Percentiles rank a stretch among this genome's conserved stretches.
Conservation (phyloP, 108 stramenopile genomes). For the Skeletonema tropicum region DNA sequence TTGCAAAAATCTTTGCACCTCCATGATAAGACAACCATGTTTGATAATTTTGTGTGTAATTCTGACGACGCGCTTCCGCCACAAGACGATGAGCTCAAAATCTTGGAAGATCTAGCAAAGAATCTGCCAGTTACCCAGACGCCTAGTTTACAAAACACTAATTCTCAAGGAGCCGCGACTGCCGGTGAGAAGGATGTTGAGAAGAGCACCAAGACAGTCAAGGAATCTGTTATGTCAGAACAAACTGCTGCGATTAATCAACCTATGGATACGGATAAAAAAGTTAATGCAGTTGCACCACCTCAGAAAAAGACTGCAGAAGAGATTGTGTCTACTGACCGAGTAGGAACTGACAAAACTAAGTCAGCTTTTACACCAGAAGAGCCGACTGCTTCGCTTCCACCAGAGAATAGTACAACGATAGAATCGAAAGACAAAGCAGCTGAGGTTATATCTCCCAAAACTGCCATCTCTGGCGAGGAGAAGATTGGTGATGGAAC, state of each 20-base stretch:
- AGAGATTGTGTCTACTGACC: background rate
- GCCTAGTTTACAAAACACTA: background rate
- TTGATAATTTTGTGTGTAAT: slow-evolving; percentile 13
- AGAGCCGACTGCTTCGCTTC: background rate
- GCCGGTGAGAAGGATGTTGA: background rate
- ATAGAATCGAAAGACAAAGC: background rate
- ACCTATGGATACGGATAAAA: background rate
- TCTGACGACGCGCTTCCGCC: slow-evolving; percentile 2
- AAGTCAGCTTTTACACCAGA: background rate
- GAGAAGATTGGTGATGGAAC: background rate
- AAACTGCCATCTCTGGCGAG: background rate
- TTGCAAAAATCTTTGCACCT: slow-evolving; percentile 16
- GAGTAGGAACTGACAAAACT: background rate
- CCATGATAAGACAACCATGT: slow-evolving; percentile 11
- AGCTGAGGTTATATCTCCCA: background rate
- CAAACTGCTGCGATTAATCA: background rate
- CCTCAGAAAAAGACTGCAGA: background rate
- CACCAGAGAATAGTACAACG: background rate
- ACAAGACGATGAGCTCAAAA: slow-evolving; percentile 18
- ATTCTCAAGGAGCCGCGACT: background rate
- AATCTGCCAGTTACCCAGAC: slow-evolving; percentile 1
- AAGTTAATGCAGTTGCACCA: background rate
- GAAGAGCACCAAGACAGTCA: background rate
- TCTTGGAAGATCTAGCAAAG: slow-evolving; percentile 21
- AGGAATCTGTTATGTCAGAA: background rate